Percentiles rank a stretch among this genome's conserved stretches.
phyloP scores from a whole-genome alignment of 2,329 filamentous ascomycete genomes.

The Alternaria atra region DNA sequence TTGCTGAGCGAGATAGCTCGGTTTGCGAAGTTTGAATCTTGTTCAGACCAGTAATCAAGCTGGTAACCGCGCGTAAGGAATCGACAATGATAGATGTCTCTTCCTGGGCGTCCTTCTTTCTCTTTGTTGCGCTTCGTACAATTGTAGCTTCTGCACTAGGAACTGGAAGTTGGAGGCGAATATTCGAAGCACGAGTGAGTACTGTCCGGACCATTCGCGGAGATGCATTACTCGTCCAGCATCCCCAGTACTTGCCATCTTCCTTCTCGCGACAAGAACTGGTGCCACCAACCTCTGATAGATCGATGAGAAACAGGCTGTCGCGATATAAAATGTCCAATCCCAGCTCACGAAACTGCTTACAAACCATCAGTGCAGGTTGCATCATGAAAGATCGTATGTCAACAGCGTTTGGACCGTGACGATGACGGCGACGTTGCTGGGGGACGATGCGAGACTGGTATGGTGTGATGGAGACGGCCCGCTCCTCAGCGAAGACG shows the following conservation, averaged over 20 bases:
- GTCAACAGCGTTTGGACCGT: slow-evolving; percentile 30
- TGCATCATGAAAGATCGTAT: slow-evolving; percentile 27
- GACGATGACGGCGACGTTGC: slow-evolving; percentile 27
- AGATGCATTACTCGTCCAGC: slow-evolving; percentile 27
- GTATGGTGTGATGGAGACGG: slow-evolving; percentile 23
- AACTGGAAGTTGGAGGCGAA: slow-evolving; percentile 36
- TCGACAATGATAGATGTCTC: slow-evolving; percentile 27
- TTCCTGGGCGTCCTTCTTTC: slow-evolving; percentile 33
- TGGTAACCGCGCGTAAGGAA: slow-evolving; percentile 27
- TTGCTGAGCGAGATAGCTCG: slow-evolving; percentile 8
- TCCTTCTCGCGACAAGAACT: slow-evolving; percentile 19
- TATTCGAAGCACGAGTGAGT: slow-evolving; percentile 25
- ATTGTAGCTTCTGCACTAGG: slow-evolving; percentile 28
- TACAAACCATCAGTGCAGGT: slow-evolving; percentile 10
- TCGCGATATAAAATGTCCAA: slow-evolving; percentile 33
- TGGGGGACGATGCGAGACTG: slow-evolving; percentile 20
- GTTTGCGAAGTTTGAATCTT: neutral
- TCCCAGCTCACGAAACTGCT: slow-evolving; percentile 4
- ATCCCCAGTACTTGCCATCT: slow-evolving; percentile 25
- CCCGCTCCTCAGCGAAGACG: slow-evolving; percentile 25
- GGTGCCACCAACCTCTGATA: slow-evolving; percentile 29
- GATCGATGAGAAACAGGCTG: slow-evolving; percentile 33
- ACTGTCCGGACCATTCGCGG: slow-evolving; percentile 30
- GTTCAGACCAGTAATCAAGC: slow-evolving; percentile 15
- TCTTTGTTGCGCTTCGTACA: slow-evolving; percentile 29